These are phyloP conservation scores for Arthrobotrys sinensis DNA, from an alignment of 2,329 filamentous ascomycete species.

Conservation along the genomic window DNA sequence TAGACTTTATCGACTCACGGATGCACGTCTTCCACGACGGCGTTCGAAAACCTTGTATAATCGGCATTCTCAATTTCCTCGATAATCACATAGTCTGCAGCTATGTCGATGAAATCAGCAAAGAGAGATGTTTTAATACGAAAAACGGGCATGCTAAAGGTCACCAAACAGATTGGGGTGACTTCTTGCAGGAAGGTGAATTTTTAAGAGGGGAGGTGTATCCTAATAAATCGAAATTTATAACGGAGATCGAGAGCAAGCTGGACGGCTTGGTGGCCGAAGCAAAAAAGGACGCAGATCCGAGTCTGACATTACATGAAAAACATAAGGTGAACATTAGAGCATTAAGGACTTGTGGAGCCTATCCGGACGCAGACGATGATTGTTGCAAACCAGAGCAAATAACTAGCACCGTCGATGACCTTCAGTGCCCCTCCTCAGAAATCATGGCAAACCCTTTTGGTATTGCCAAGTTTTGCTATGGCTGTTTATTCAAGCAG, in stretches of 20 bases:
- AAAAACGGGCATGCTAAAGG: conserved; percentile 20
- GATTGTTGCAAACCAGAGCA: neutral
- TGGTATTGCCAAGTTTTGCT: neutral
- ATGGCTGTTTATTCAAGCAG: conserved; percentile 8
- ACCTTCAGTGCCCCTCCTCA: neutral
- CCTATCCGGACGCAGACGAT: neutral
- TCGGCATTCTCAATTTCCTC: neutral
- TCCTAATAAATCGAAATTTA: too few relatives aligned
- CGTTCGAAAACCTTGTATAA: neutral
- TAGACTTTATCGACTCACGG: neutral
- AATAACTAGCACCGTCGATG: too few relatives aligned
- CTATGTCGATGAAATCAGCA: neutral
- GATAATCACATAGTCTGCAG: conserved; percentile 1
- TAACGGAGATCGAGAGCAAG: too few relatives aligned
- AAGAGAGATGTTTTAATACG: conserved; percentile 8
- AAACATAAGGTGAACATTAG: neutral
- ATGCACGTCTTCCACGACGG: neutral
- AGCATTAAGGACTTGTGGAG: neutral
- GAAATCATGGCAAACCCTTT: neutral
- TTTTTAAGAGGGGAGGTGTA: too few relatives aligned
- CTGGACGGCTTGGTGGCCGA: too few relatives aligned
- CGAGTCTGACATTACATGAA: neutral
- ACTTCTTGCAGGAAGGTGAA: too few relatives aligned
- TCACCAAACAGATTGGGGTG: neutral
- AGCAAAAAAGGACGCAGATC: too few relatives aligned